Percentiles rank a stretch among this genome's conserved stretches.
Evolutionary conservation across 176 grass and related monocot species (phyloP).

Genomic region (Dendrocalamus sinicus): DNA sequence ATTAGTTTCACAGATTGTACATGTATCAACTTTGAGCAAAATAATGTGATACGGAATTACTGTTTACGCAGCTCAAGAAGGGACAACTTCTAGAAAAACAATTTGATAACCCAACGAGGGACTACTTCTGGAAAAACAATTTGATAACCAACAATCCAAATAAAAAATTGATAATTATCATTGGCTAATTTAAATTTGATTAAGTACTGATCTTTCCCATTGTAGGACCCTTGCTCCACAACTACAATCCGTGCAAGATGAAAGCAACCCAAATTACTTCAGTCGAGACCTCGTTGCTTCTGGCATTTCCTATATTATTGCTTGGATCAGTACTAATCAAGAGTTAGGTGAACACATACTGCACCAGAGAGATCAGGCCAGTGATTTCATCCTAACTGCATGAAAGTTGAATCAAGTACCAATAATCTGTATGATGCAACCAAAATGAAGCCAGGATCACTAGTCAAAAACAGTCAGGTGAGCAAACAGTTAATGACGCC

Average conservation of each 20-base stretch:
- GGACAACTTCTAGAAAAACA: not conserved
- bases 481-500: not conserved
- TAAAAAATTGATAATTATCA: not conserved
- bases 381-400: not conserved
- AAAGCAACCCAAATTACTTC: not conserved
- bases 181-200: not conserved
- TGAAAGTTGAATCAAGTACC: not conserved
- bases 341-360: not conserved
- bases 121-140: not conserved
- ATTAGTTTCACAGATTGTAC: not conserved
- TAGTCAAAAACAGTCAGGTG: not conserved
- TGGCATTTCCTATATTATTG: not conserved
- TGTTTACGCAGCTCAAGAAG: not conserved
- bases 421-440: not conserved
- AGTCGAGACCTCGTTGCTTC: not conserved
- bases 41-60: not conserved
- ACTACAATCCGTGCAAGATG: not conserved
- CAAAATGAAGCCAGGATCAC: not conserved
- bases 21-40: not conserved
- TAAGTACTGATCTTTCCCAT: not conserved
- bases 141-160: slow-evolving; percentile 8
- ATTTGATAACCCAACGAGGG: not conserved
- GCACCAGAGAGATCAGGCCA: slow-evolving; percentile 5
- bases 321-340: not conserved
- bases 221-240: not conserved